A percentile compares a stretch with the other conserved stretches of the same genome.
Evolutionary conservation across 2,329 filamentous ascomycete genomes (phyloP).

Genomic region (Phaeosphaeria sp.): DNA sequence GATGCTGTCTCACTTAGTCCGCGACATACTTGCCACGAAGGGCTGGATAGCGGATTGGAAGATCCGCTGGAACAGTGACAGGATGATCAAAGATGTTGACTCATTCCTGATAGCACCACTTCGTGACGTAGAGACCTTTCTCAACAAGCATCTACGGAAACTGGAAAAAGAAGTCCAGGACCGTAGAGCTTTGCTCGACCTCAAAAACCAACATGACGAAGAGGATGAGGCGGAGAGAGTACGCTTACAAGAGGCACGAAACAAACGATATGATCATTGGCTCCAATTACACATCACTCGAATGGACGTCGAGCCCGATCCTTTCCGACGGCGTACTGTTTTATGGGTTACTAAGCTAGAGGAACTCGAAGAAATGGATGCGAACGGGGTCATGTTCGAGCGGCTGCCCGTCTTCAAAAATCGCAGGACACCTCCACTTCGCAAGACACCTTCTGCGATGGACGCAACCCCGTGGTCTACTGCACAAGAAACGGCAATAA

Average conservation of each 20-base stretch:
- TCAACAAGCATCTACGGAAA: slow-evolving; percentile 5
- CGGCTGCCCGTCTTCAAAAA: slow-evolving; percentile 48
- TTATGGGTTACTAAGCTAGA: slow-evolving; percentile 20
- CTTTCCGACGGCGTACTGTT: slow-evolving; percentile 4
- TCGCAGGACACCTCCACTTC: slow-evolving; percentile 31
- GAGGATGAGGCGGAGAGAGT: slow-evolving; percentile 3
- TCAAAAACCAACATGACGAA: slow-evolving; percentile 12
- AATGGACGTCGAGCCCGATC: slow-evolving; percentile 32
- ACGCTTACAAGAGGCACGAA: slow-evolving; percentile 2
- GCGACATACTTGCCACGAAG: slow-evolving; percentile 32
- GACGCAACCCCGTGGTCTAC: slow-evolving; percentile 39
- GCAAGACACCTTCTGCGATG: slow-evolving; percentile 11
- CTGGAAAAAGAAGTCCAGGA: slow-evolving; percentile 14
- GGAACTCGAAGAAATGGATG: slow-evolving; percentile 40
- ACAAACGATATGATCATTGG: slow-evolving; percentile 32
- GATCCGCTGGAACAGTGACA: slow-evolving; percentile 23
- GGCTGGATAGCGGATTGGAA: slow-evolving; percentile 31
- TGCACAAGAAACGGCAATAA: slow-evolving; percentile 40
- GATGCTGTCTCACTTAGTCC: slow-evolving; percentile 21
- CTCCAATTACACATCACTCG: slow-evolving; percentile 36
- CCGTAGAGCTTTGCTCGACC: slow-evolving; percentile 6
- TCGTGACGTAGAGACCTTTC: slow-evolving; percentile 13
- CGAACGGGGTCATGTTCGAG: slow-evolving; percentile 49
- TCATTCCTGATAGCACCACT: slow-evolving; percentile 35
- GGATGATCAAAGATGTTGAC: slow-evolving; percentile 32